Conservation (phyloP, 768 basidiomycete genomes). For the Suillus hirtellus region DNA sequence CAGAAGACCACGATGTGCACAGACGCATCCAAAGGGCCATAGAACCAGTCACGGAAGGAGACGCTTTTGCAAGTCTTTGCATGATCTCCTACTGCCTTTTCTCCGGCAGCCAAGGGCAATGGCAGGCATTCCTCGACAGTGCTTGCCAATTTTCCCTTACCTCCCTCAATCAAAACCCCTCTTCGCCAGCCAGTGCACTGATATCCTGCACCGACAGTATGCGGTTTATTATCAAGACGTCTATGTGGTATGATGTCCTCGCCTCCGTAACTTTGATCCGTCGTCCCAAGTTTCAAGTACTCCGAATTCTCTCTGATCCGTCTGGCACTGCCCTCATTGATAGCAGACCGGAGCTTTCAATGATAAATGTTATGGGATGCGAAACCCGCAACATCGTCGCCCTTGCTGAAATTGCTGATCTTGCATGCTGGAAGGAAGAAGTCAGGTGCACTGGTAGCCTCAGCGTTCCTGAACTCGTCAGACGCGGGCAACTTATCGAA, state of each 20-base stretch:
- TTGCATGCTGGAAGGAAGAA: constrained; percentile 65
- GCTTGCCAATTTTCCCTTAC: constrained; percentile 56
- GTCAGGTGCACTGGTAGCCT: constrained; percentile 45
- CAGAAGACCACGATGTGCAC: constrained; percentile 27
- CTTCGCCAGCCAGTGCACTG: constrained; percentile 47
- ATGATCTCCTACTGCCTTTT: constrained; percentile 78
- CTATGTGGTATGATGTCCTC: constrained; percentile 87
- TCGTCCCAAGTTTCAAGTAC: constrained; percentile 54
- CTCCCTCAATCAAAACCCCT: constrained; percentile 41
- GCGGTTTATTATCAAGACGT: constrained; percentile 78
- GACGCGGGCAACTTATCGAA: constrained; percentile 54
- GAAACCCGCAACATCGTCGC: constrained; percentile 79
- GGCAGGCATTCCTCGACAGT: constrained; percentile 65
- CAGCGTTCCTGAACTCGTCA: constrained; percentile 61
- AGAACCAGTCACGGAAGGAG: constrained; percentile 48
- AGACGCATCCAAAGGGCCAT: constrained; percentile 27
- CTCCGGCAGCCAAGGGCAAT: constrained; percentile 69
- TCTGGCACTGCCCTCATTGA: constrained; percentile 21
- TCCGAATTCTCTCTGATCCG: constrained; percentile 53
- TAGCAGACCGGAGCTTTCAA: constrained; percentile 54
- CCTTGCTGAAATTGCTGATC: constrained; percentile 67
- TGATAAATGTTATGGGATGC: constrained; percentile 86
- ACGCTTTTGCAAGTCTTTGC: constrained; percentile 78
- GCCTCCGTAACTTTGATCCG: constrained; percentile 70
- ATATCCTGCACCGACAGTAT: constrained; percentile 47